Conservation (phyloP, 2,329 filamentous ascomycete species). For the Aureobasidium sp. region DNA sequence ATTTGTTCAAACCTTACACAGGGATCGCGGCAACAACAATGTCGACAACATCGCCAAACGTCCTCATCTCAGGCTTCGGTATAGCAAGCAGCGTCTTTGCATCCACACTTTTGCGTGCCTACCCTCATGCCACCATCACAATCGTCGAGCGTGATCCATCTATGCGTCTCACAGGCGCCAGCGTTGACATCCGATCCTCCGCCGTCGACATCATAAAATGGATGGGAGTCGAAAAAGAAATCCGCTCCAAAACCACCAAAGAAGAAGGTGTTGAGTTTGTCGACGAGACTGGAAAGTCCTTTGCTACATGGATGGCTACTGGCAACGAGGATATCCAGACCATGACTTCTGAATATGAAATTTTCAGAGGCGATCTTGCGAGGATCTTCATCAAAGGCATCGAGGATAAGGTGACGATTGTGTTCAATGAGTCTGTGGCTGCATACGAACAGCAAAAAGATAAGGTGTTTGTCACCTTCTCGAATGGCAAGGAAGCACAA, state of each 20-base stretch:
- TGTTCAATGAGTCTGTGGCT: slow-evolving; percentile 34
- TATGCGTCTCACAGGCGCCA: slow-evolving; percentile 28
- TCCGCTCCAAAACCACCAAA: slow-evolving; percentile 22
- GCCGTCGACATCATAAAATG: slow-evolving; percentile 32
- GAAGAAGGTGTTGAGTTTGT: slow-evolving; percentile 29
- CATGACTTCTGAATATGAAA: slow-evolving; percentile 33
- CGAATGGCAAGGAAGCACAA: slow-evolving; percentile 29
- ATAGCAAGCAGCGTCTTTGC: slow-evolving; percentile 31
- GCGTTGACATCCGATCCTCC: slow-evolving; percentile 30
- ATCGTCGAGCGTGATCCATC: slow-evolving; percentile 31
- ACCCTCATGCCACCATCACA: slow-evolving; percentile 28
- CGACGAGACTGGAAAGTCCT: slow-evolving; percentile 22
- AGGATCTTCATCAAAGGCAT: slow-evolving; percentile 31
- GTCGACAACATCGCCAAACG: slow-evolving; percentile 19
- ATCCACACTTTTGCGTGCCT: slow-evolving; percentile 30
- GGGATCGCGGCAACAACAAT: neutral
- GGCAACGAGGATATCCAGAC: slow-evolving; percentile 29
- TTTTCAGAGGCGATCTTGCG: slow-evolving; percentile 31
- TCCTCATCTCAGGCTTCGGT: slow-evolving; percentile 32
- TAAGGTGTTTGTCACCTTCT: slow-evolving; percentile 36
- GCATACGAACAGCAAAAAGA: slow-evolving; percentile 24
- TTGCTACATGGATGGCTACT: slow-evolving; percentile 26
- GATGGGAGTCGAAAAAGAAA: slow-evolving; percentile 28
- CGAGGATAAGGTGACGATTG: slow-evolving; percentile 33
- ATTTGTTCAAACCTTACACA: neutral